Percentiles rank a stretch among this genome's conserved stretches.
These are phyloP conservation scores for Chaetomium fimeti DNA, from an alignment of 495 filamentous ascomycete species.

Conservation along the genomic window DNA sequence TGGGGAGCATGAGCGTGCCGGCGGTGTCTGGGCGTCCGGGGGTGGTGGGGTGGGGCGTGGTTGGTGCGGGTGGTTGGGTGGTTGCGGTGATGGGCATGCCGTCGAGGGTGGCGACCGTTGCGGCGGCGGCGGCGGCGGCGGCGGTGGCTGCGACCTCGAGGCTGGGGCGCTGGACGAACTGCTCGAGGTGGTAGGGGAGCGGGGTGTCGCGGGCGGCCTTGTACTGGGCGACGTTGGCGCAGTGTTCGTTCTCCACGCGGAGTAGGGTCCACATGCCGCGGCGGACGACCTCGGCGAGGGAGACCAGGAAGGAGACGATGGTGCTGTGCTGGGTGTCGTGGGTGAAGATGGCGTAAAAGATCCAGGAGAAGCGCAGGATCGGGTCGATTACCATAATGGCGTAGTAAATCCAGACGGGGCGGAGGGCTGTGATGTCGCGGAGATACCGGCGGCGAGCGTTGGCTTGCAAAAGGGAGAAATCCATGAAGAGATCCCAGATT, in stretches of 20 bases:
- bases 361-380: slow-evolving; percentile 91
- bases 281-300: slow-evolving; percentile 72
- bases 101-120: neutral
- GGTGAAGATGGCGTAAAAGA: slow-evolving; percentile 85
- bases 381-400: slow-evolving; percentile 78
- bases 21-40: neutral
- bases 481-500: slow-evolving; percentile 97
- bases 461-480: slow-evolving; percentile 83
- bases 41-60: neutral
- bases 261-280: slow-evolving; percentile 88
- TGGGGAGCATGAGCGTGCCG: neutral
- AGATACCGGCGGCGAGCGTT: slow-evolving; percentile 62
- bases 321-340: slow-evolving; percentile 77
- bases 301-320: slow-evolving; percentile 70
- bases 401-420: slow-evolving; percentile 78
- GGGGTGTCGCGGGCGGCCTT: slow-evolving; percentile 78
- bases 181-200: slow-evolving; percentile 68
- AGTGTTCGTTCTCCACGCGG: slow-evolving; percentile 96
- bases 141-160: slow-evolving; percentile 15
- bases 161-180: slow-evolving; percentile 33
- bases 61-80: neutral
- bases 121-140: slow-evolving; percentile 5
- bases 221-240: slow-evolving; percentile 79
- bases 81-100: neutral
- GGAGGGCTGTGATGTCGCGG: slow-evolving; percentile 76